These are phyloP conservation scores for Candida ponderosae DNA, from an alignment of 805 yeast genomes.

Conservation along the genomic window DNA sequence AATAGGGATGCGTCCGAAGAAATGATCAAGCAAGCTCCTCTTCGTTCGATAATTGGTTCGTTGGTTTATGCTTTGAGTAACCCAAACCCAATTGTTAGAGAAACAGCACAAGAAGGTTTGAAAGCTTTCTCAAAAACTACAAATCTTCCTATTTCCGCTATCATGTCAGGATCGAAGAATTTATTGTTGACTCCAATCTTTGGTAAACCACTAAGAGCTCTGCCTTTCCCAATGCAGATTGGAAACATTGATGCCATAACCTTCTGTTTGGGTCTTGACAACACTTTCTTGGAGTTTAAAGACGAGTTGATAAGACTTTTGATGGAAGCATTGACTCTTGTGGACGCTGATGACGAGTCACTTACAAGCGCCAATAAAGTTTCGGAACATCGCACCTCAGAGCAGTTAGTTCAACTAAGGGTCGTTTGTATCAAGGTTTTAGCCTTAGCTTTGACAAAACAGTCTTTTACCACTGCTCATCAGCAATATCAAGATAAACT, in stretches of 20 bases:
- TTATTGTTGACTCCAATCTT: conserved; percentile 87
- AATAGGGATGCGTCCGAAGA: conserved; percentile 54
- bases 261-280: conserved; percentile 74
- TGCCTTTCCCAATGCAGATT: conserved; percentile 98
- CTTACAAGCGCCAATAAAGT: conserved; percentile 81
- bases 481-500: conserved; percentile 39
- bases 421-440: conserved; percentile 84
- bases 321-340: conserved; percentile 86
- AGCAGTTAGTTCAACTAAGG: conserved; percentile 78
- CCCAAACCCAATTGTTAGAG: conserved; percentile 75
- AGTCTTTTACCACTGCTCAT: conserved; percentile 71
- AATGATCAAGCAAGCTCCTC: conserved; percentile 58
- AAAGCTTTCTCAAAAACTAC: conserved; percentile 63
- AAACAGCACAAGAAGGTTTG: conserved; percentile 70
- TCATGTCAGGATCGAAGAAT: conserved; percentile 78
- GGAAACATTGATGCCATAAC: conserved; percentile 98
- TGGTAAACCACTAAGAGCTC: conserved; percentile 92
- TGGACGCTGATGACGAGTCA: conserved; percentile 97
- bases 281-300: conserved; percentile 75
- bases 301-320: conserved; percentile 83
- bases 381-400: conserved; percentile 80
- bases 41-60: conserved; percentile 78
- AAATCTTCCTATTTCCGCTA: conserved; percentile 56
- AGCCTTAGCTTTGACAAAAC: conserved; percentile 76
- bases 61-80: conserved; percentile 90